Percentiles rank a stretch among this genome's conserved stretches.
These are phyloP conservation scores for Datisca glomerata DNA, from an alignment of 306 rosid species.

Conservation along the genomic window DNA sequence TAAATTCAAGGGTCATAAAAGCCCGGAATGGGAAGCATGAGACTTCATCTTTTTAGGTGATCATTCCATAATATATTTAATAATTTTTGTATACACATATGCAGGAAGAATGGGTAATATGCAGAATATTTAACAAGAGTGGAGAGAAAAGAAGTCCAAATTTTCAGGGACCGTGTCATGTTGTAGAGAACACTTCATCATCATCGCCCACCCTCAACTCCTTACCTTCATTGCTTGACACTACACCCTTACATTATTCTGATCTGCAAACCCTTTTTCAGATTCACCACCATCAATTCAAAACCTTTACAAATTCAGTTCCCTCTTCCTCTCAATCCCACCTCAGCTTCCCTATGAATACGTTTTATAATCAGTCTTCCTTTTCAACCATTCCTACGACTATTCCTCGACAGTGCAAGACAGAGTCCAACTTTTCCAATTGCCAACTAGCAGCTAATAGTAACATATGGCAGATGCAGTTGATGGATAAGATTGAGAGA, in stretches of 20 bases:
- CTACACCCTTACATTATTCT: too few species aligned
- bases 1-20: not conserved
- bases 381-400: constrained; percentile 6
- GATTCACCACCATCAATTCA: constrained; percentile 8
- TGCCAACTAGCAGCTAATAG: constrained; percentile 12
- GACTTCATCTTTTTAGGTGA: not conserved
- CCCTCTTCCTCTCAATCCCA: constrained; percentile 14
- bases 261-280: constrained; percentile 13
- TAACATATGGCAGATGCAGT: constrained; percentile 10
- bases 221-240: constrained; percentile 27
- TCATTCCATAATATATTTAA: not conserved
- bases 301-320: not conserved
- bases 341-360: constrained; percentile 13
- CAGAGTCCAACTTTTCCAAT: constrained; percentile 18
- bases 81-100: not conserved
- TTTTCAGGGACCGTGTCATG: constrained; percentile 13
- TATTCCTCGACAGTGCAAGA: constrained; percentile 25
- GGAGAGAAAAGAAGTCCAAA: constrained; percentile 36
- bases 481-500: constrained; percentile 18
- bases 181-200: constrained; percentile 5
- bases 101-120: constrained; percentile 89
- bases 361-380: constrained; percentile 5
- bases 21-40: too few species aligned
- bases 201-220: constrained; percentile 8
- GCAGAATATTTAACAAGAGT: constrained; percentile 59